Conservation (phyloP, 441 rosid species). For the Manihot esculenta region DNA sequence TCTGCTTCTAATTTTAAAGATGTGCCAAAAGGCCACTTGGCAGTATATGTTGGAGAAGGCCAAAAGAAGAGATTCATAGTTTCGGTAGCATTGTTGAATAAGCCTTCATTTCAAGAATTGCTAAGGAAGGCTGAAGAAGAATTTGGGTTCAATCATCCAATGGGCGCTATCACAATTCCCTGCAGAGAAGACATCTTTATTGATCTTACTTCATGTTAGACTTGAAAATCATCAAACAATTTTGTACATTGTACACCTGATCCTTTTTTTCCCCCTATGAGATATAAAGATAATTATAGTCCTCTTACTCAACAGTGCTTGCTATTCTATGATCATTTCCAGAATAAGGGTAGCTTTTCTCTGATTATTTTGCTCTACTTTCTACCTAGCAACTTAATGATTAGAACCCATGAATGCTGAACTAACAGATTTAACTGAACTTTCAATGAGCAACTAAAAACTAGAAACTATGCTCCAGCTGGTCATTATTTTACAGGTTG, state of each 20-base stretch:
- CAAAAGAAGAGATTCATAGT: constrained; percentile 39
- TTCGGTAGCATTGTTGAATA: constrained; percentile 33
- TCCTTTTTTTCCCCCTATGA: background rate
- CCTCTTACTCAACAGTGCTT: background rate
- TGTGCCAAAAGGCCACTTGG: constrained; percentile 42
- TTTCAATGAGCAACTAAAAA: no score
- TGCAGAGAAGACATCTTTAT: constrained; percentile 53
- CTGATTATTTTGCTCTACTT: no score
- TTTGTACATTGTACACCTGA: background rate
- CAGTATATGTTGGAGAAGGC: constrained; percentile 47
- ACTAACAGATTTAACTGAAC: no score
- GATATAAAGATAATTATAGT: background rate
- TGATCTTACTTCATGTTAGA: constrained; percentile 23
- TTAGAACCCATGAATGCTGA: no score
- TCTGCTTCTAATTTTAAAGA: background rate
- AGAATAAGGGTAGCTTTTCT: no score
- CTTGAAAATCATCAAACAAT: background rate
- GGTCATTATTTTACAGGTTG: no score
- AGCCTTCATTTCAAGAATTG: constrained; percentile 36
- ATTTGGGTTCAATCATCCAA: constrained; percentile 52
- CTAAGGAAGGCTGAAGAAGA: constrained; percentile 38
- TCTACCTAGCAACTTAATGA: no score
- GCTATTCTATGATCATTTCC: background rate
- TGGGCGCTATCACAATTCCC: constrained; percentile 61
- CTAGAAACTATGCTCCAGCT: no score